Evolutionary conservation across 352 stramenopile species (phyloP), one percentile per base, ranked within the genome.

Genomic region (Phytophthora pini): DNA sequence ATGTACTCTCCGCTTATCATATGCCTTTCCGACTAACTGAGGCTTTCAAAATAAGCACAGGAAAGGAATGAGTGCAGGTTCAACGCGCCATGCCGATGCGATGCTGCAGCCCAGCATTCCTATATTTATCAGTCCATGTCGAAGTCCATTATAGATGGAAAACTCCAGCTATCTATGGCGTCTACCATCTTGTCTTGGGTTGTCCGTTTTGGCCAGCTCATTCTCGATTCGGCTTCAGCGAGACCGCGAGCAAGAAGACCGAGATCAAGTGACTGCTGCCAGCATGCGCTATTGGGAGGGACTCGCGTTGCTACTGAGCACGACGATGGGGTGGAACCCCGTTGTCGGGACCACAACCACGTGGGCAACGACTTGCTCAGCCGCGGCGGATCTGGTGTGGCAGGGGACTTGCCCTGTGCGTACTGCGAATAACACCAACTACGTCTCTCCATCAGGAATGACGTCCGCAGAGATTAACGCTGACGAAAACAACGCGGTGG

Each of bases 371-470:
- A 80, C 79, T 31, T 94, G 87, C 52, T 94, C 87, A 1, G 70
- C 72, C 4, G 64, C 56, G 4, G 81, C 82, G n/a, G 70, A 65
- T 12, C 61, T 68, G 11, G 61, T 70, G 13, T 94, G 84, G 87
- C 76, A 87, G 46, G 50, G 70, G n/a, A 87, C 79, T 24, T 94
- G 87, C 44, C 24, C 76, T 0, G 66, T 59, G n/a, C 76, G 84
- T 29, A 90, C 83, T 3, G 53, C 67, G 0, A 65, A 68, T 27
- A 92, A 89, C 59, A 61, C 70, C 9, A 82, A 82, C 40, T 86
- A 92, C 54, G 40, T 90, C 15, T 82, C 84, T 17, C 70, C 89
- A 11, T 76, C 68, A 2, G 68, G 80, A 45, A 87, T 89, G 70
- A 70, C 70, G 5, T 60, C 72, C 4, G 72, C 74, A 4, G 68